Base-by-base conservation (phyloP, 305 asterid species). In the Solanum hybrid region DNA sequence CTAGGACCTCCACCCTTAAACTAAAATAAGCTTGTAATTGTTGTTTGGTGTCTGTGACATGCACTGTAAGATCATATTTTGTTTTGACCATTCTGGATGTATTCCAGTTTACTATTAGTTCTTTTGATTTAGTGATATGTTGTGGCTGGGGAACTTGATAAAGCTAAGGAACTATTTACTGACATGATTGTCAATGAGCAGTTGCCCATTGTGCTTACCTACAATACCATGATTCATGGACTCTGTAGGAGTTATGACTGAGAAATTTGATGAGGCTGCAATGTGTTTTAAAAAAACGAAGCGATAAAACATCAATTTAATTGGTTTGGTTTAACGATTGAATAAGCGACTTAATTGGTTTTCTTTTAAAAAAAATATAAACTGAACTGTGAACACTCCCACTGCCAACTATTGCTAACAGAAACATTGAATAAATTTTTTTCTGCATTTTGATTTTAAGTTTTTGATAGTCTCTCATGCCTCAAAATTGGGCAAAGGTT, bases 161-260 rank as follows among this genome's bases (percentile, higher is more conserved):
- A 45, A 45, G 3, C 72, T 73, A 91, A 89, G 86, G 93, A 89
- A 92, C 86, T 95, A 89, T 97, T 95, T 90, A 38, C 87, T 51
- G 97, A 92, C 90, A 97, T 96, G 99, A 91, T 91, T 37, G 85
- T 88, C 78, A 93, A 91, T 51, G 97, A 98, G 9, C 95, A 95
- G 34, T 90, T 95, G 91, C 99, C 98, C 17, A 97, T 96, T 89
- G 98, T 94, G 86, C 95, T 94, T 91, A 96, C 99, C 3, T 95
- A 96, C 92, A 96, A 96, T 91, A 94, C 99, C 80, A 97, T 96
- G 99, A 96, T 96, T 76, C 94, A 97, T 2, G 98, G 98, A 69
- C 94, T 95, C 71, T 96, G 98, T 90, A 94, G 92, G 94, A 45
- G 60, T 45, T 5, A 45, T 45, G 60, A 93, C 86, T 85, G 82